A percentile compares a stretch with the other conserved stretches of the same genome.
Conservation (phyloP, 2,329 filamentous ascomycete species). For the Diaporthe sp. region DNA sequence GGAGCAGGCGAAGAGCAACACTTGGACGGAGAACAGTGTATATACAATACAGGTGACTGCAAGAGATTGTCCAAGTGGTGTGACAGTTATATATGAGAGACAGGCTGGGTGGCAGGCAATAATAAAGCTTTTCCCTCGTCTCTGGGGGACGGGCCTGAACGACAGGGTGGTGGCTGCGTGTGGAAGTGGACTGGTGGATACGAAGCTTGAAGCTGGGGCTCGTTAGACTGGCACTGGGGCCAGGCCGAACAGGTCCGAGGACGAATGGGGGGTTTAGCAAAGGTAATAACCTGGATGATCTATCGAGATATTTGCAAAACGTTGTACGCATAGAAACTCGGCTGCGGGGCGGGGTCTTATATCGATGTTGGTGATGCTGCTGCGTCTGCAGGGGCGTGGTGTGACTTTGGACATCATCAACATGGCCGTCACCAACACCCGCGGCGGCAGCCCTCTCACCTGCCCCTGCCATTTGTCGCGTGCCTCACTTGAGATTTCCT, state of each 20-base stretch:
- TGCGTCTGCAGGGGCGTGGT: not conserved
- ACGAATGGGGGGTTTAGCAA: constrained; percentile 35
- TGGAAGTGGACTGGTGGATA: constrained; percentile 33
- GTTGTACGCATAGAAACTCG: constrained; percentile 39
- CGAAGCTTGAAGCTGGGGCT: constrained; percentile 35
- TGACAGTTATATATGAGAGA: not conserved
- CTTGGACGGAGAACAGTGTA: not conserved
- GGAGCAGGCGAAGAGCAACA: not conserved
- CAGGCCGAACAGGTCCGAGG: constrained; percentile 30
- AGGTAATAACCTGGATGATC: constrained; percentile 33
- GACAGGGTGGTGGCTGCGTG: constrained; percentile 26
- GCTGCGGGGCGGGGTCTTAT: constrained; percentile 25
- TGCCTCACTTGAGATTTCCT: constrained; percentile 17
- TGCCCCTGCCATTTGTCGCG: not conserved
- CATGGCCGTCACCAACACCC: not conserved
- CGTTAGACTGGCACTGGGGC: constrained; percentile 33
- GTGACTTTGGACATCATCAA: constrained; percentile 24
- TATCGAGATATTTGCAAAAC: constrained; percentile 39
- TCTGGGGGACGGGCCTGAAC: not conserved
- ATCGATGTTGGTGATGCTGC: not conserved
- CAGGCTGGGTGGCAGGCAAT: constrained; percentile 6
- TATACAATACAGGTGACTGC: not conserved
- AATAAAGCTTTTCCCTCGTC: constrained; percentile 32
- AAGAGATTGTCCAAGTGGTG: not conserved
- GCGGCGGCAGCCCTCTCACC: not conserved